Evolutionary conservation across 2,329 filamentous ascomycete genomes (phyloP).

Genomic region (Fusarium aywerte): DNA sequence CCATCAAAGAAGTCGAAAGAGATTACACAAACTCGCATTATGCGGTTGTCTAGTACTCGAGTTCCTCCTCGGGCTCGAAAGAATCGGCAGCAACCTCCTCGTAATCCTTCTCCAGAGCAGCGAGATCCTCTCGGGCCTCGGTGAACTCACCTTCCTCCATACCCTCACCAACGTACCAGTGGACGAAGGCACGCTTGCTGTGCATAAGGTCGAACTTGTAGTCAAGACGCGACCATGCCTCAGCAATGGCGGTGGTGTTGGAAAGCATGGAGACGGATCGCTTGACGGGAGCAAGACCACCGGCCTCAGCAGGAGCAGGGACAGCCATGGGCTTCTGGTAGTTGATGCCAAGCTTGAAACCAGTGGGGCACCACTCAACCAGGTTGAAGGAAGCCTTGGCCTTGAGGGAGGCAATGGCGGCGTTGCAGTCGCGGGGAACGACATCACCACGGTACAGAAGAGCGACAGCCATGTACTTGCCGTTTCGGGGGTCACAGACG

Average conservation of each 20-base stretch:
- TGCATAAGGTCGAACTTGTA: constrained; percentile 99
- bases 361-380: constrained; percentile 99
- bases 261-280: constrained; percentile 91
- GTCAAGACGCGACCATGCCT: constrained; percentile 96
- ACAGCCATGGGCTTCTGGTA: constrained; percentile 82
- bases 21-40: constrained; percentile 30
- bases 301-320: constrained; percentile 63
- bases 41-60: constrained; percentile 76
- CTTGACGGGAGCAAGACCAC: constrained; percentile 70
- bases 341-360: constrained; percentile 99
- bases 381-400: constrained; percentile 99
- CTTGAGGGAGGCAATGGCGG: constrained; percentile 94
- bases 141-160: constrained; percentile 99
- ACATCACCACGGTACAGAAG: constrained; percentile 98
- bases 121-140: constrained; percentile 97
- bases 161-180: constrained; percentile 99
- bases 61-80: constrained; percentile 69
- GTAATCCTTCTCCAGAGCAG: constrained; percentile 97
- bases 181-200: constrained; percentile 99
- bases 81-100: constrained; percentile 90
- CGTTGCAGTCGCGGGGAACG: constrained; percentile 94
- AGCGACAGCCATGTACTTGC: constrained; percentile 99
- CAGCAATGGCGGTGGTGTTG: constrained; percentile 98
- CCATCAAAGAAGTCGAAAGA: constrained; percentile 40
- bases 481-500: constrained; percentile 97